Evolutionary conservation across 1,139 yeast species (phyloP), one percentile per base, ranked within the genome.

Genomic region (Protomyces pachydermus): DNA sequence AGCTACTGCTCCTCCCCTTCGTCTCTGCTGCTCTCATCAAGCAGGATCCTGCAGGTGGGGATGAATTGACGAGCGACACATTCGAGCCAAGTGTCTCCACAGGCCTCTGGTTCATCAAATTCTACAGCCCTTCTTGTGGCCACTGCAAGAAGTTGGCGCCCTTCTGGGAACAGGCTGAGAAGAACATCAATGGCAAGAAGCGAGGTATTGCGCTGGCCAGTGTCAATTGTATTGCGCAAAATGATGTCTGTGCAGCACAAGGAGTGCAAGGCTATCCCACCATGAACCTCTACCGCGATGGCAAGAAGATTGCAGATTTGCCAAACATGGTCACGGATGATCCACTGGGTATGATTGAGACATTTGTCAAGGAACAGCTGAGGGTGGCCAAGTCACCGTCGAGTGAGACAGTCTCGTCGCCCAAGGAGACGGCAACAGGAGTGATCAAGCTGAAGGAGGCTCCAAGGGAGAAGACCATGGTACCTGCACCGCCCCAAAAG

Each of bases 121-220:
- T 73, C 70, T 78, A 67, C 68, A 77, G 79, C 14, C 81, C 81
- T 1, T 73, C 74, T 66, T 78, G 81, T 68, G 70, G 69, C 5
- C 80, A 78, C 69, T 78, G 81, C 69, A 66, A 54, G 18, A 69
- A 68, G 18, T 68, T 78, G 53, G 79, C 78, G 2, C 80, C 81
- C 1, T 71, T 70, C 28, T 78, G 80, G 79, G 60, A 68, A 4
- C 68, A 67, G 37, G 70, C 72, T 8, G 71, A 66, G 54, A 67
- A 67, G 9, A 70, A 71, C 45, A 67, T 73, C n/a, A 72, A 72
- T 54, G 67, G 70, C 28, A 66, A 66, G 18, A 67, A 65, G 12
- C 70, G 67, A 12, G 72, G 70, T 56, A 70, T 78, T 65, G 70
- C 73, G 54, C 70, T 78, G 69, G 81, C 74, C 28, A 70, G 71